Percentiles rank a stretch among this genome's conserved stretches.
Evolutionary conservation across 1,139 yeast species (phyloP).

Genomic region (Meyerozyma guilliermondii): DNA sequence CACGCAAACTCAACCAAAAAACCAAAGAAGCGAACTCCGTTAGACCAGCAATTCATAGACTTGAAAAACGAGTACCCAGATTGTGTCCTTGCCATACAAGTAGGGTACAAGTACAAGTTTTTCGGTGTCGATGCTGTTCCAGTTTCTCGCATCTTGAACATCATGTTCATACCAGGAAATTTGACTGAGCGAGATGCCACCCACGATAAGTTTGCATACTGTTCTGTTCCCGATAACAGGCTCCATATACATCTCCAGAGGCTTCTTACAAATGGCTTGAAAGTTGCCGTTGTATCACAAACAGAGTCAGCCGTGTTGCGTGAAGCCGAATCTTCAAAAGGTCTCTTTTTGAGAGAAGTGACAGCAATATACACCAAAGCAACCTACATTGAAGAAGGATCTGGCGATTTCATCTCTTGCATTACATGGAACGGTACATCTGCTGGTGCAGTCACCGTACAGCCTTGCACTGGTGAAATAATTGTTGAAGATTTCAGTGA

Average conservation of each 20-base stretch:
- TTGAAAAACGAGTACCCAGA: conserved; percentile 58
- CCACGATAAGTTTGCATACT: conserved; percentile 67
- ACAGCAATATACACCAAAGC: conserved; percentile 79
- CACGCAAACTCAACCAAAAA: conserved; percentile 8
- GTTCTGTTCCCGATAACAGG: conserved; percentile 77
- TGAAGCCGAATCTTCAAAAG: conserved; percentile 23
- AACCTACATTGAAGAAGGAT: conserved; percentile 52
- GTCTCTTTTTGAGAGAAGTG: conserved; percentile 61
- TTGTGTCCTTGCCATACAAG: conserved; percentile 73
- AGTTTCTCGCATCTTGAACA: conserved; percentile 62
- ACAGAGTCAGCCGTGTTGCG: conserved; percentile 76
- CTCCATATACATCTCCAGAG: conserved; percentile 72
- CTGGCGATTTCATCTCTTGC: conserved; percentile 28
- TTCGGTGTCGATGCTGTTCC: conserved; percentile 78
- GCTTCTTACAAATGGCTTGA: conserved; percentile 55
- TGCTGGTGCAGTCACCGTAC: conserved; percentile 59
- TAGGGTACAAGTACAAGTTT: conserved; percentile 86
- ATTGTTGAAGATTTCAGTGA: conserved; percentile 66
- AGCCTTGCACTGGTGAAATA: conserved; percentile 75
- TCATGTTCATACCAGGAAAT: conserved; percentile 69
- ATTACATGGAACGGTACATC: conserved; percentile 14
- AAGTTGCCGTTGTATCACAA: conserved; percentile 86
- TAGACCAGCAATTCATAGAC: conserved; percentile 71
- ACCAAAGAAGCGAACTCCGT: conserved; percentile 49
- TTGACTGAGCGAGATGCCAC: conserved; percentile 40